Base-by-base conservation (phyloP, 2,329 filamentous ascomycete species). In the Exophiala spinifera region DNA sequence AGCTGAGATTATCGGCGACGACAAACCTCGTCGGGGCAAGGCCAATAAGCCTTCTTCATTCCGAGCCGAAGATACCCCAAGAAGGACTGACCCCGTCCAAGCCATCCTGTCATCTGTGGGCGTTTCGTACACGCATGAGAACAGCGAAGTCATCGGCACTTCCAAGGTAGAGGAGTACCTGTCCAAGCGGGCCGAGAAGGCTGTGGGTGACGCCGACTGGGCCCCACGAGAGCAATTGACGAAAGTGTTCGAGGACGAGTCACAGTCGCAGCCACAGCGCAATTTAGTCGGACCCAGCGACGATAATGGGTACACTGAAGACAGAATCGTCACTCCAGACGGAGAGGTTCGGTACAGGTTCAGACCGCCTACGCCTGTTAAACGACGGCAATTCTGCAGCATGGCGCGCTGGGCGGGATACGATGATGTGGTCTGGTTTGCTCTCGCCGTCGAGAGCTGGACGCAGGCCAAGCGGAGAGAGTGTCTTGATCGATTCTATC, bases 81-180 rank as follows among this genome's bases (percentile, higher is more conserved):
- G 70, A 0, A 79, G 76, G 62, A 75, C 79, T 44, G 89, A 97
- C 64, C 86, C 89, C 0, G 81, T 97, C 28, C 87, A 92, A 63
- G 94, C 91, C 1, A 97, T 99, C 58, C 81, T 99, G 1, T 84
- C 89, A 2, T 84, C 86, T 6, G 91, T 89, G 0, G 94, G 94
- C 1, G 91, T 99, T 0, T 86, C 94, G 66, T 99, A 99, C 69
- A 95, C 91, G 0, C 94, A 99, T 67, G 88, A 97, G 64, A 99
- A 99, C 68, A 90, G 89, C 1, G 91, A 99, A 71, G 91, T 99
- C 13, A 83, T 99, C 53, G 94, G 94, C 10, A 87, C 89, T 1
- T 94, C 88, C n/a, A 89, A 87, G 63, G 81, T 96, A n/a, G 94
- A 99, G 72, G 87, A 88, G 60, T 83, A 86, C 53, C 81, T 99